Evolutionary conservation across 805 yeast genomes (phyloP), one percentile per base, ranked within the genome.

Genomic region (Ogataea philodendri): DNA sequence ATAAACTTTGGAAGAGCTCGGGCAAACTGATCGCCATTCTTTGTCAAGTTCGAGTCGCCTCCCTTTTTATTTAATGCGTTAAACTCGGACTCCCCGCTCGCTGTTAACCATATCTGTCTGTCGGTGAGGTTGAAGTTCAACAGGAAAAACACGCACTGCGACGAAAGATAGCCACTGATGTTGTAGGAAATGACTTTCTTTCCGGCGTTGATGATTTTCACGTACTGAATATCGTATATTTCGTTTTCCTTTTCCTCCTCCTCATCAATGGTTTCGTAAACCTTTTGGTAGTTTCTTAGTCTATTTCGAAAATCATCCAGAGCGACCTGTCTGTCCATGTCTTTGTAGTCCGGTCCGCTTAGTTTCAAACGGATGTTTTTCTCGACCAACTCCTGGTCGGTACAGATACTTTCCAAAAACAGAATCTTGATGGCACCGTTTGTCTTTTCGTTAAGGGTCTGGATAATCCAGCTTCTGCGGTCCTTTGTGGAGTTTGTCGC

Each of bases 311-410:
- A 90, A 62, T 90, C 98, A 30, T 67, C 70, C 15, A 90, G 58
- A 0, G 97, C 96, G 9, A 72, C 52, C 30, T 78, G 77, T 2
- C 85, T 85, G 55, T 90, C 90, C 86, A 88, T 87, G 32, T 80
- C 72, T 41, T 72, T 72, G 63, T 90, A 90, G 62, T 90, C 97
- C 0, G 97, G 98, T 0, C 98, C 98, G 19, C 84, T 76, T 35
- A 90, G 68, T 63, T 90, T 90, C 48, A 93, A 72, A 32, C 85
- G 69, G 30, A 90, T 83, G 59, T 90, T 90, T 43, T 81, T 75
- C 52, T 88, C 95, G 27, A 90, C 80, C 30, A 90, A 76, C 5
- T 70, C 69, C 9, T 78, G 77, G 54, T 89, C 90, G 2, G 86
- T 78, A 59, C 97, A 90, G 9, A 88, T 76, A 46, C 94, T 83